These are phyloP conservation scores for Leccinum fallax DNA, from an alignment of 1,284 basidiomycete genomes.

Conservation along the genomic window DNA sequence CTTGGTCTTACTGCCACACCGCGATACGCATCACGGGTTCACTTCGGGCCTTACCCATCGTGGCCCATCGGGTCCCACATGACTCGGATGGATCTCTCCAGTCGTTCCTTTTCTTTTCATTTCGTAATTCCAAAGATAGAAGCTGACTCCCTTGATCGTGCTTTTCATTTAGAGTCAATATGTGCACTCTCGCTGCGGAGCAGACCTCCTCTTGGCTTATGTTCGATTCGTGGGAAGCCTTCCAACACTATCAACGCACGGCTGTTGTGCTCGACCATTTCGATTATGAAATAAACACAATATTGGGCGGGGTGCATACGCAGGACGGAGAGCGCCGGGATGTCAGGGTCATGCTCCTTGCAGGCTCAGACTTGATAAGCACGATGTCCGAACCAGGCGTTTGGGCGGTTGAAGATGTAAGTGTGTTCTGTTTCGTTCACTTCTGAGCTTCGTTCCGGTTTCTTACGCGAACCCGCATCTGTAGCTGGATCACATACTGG, in stretches of 20 bases:
- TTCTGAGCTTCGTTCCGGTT: constrained; percentile 14
- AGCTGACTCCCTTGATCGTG: constrained; percentile 17
- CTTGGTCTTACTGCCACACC: constrained; percentile 11
- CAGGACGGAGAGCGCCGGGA: constrained; percentile 63
- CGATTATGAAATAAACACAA: constrained; percentile 88
- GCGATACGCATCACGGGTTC: constrained; percentile 13
- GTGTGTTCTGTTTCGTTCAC: constrained; percentile 32
- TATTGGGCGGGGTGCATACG: constrained; percentile 71
- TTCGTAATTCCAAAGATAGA: constrained; percentile 10
- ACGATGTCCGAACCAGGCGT: constrained; percentile 99
- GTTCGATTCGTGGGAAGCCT: constrained; percentile 97
- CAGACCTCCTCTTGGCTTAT: constrained; percentile 82
- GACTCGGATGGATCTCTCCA: constrained; percentile 9
- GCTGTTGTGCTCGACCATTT: constrained; percentile 97
- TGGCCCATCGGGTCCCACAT: constrained; percentile 8
- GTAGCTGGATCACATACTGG: constrained; percentile 94
- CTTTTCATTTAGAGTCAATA: constrained; percentile 63
- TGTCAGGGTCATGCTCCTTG: constrained; percentile 89
- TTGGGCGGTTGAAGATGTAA: constrained; percentile 92
- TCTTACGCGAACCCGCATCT: constrained; percentile 15
- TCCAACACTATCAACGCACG: constrained; percentile 92
- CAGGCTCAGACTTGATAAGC: constrained; percentile 95
- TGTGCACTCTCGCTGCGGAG: constrained; percentile 87
- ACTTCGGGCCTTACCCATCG: constrained; percentile 17
- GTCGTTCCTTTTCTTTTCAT: constrained; percentile 5